Evolutionary conservation across 495 filamentous ascomycete species (phyloP).

Genomic region (Penicillium arizonense): DNA sequence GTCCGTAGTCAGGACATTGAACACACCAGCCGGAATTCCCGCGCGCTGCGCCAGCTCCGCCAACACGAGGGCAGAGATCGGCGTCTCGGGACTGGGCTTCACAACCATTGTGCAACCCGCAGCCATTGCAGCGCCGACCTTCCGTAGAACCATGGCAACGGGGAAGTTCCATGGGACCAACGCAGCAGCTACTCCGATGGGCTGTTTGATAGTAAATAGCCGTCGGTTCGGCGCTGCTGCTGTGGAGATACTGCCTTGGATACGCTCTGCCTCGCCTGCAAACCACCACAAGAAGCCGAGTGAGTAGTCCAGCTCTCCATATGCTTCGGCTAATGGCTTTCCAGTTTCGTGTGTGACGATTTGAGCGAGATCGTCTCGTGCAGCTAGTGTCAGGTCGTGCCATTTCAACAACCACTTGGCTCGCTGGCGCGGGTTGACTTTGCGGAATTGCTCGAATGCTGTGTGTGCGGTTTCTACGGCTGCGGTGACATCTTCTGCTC

Average conservation of each 20-base stretch:
- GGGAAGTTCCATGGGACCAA: slow-evolving; percentile 68
- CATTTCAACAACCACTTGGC: slow-evolving; percentile 63
- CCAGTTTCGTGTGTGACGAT: slow-evolving; percentile 63
- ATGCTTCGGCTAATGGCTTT: slow-evolving; percentile 59
- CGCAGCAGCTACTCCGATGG: slow-evolving; percentile 62
- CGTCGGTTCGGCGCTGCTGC: slow-evolving; percentile 59
- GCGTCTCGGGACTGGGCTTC: slow-evolving; percentile 62
- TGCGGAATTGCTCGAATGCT: slow-evolving; percentile 62
- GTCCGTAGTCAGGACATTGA: slow-evolving; percentile 56
- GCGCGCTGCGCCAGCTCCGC: slow-evolving; percentile 54
- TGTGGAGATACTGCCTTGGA: slow-evolving; percentile 58
- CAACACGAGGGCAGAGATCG: slow-evolving; percentile 51
- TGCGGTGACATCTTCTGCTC: slow-evolving; percentile 57
- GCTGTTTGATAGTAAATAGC: slow-evolving; percentile 69
- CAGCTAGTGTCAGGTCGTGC: slow-evolving; percentile 50
- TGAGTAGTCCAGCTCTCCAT: slow-evolving; percentile 60
- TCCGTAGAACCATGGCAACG: slow-evolving; percentile 65
- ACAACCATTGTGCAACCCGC: slow-evolving; percentile 69
- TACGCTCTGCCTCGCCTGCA: slow-evolving; percentile 66
- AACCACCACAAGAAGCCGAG: slow-evolving; percentile 65
- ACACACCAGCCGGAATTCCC: slow-evolving; percentile 54
- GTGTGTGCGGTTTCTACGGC: slow-evolving; percentile 58
- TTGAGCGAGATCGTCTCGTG: slow-evolving; percentile 54
- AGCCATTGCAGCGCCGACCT: slow-evolving; percentile 66
- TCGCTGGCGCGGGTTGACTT: slow-evolving; percentile 56